Conservation (phyloP, 768 basidiomycete species). For the Lactifluus pinguis region DNA sequence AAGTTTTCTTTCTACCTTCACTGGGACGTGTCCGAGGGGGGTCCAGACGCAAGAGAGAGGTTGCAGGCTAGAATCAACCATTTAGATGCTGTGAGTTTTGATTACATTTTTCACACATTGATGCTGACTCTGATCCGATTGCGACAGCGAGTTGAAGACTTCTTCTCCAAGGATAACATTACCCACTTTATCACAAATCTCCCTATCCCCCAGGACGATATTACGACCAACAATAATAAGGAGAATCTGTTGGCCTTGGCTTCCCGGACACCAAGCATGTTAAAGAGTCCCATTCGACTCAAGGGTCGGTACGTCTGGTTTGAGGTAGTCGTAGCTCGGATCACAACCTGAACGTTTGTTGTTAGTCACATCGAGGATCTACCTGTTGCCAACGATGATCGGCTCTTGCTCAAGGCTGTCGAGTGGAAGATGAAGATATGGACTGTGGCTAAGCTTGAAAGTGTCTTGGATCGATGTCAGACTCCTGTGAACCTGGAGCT, state of each 20-base stretch:
- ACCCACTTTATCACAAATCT: constrained; percentile 82
- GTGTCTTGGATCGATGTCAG: constrained; percentile 61
- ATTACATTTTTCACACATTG: background rate
- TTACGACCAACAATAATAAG: constrained; percentile 39
- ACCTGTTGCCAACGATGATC: constrained; percentile 26
- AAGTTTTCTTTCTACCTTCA: constrained; percentile 66
- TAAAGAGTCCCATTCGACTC: constrained; percentile 61
- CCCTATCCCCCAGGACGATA: constrained; percentile 27
- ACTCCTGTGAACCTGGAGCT: constrained; percentile 26
- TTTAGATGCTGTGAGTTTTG: constrained; percentile 65
- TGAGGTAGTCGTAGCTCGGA: background rate
- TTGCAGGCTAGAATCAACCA: constrained; percentile 50
- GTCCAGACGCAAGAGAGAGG: constrained; percentile 28
- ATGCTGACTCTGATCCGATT: constrained; percentile 2
- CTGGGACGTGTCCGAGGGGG: constrained; percentile 57
- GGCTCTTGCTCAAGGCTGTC: constrained; percentile 56
- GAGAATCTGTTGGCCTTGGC: constrained; percentile 43
- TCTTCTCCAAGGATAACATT: constrained; percentile 70
- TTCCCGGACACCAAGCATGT: constrained; percentile 21
- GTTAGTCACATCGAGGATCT: constrained; percentile 27
- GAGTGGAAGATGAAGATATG: constrained; percentile 81
- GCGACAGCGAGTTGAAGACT: constrained; percentile 71
- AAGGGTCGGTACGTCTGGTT: constrained; percentile 42
- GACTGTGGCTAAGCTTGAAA: constrained; percentile 62
- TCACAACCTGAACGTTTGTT: background rate